Conservation (phyloP, 1,284 basidiomycete species). For the Pterulicium gracile region DNA sequence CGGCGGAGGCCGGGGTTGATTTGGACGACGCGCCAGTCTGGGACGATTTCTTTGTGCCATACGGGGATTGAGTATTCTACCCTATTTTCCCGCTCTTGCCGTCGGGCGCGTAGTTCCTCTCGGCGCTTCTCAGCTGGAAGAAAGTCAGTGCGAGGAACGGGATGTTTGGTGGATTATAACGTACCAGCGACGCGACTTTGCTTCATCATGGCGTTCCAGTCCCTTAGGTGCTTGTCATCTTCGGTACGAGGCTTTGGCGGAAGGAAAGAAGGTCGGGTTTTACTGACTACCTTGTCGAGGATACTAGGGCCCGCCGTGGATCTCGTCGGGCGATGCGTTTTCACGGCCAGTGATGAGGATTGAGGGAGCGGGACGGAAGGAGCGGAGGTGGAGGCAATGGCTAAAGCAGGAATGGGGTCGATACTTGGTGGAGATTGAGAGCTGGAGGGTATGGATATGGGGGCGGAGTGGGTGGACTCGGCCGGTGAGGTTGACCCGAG, state of each 20-base stretch:
- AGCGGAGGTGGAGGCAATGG: slow-evolving; percentile 13
- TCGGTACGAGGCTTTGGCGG: slow-evolving; percentile 79
- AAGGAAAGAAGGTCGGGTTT: slow-evolving; percentile 70
- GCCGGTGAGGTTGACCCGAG: neutral
- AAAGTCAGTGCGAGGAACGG: slow-evolving; percentile 3
- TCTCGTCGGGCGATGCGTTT: slow-evolving; percentile 33
- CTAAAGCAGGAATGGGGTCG: slow-evolving; percentile 14
- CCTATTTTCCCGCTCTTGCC: slow-evolving; percentile 51
- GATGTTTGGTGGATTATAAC: slow-evolving; percentile 13
- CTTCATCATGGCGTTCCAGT: slow-evolving; percentile 92
- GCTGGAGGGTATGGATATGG: slow-evolving; percentile 16
- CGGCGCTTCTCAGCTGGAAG: slow-evolving; percentile 58
- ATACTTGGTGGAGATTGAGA: slow-evolving; percentile 5
- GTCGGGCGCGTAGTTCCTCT: slow-evolving; percentile 52
- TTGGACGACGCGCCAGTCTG: slow-evolving; percentile 73
- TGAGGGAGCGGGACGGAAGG: slow-evolving; percentile 11
- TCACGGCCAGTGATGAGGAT: slow-evolving; percentile 16
- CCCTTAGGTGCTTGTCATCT: slow-evolving; percentile 76
- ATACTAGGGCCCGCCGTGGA: slow-evolving; percentile 48
- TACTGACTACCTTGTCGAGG: slow-evolving; percentile 68
- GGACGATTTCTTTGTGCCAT: slow-evolving; percentile 76
- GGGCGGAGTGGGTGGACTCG: slow-evolving; percentile 1
- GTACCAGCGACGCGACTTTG: slow-evolving; percentile 61
- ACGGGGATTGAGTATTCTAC: slow-evolving; percentile 59
- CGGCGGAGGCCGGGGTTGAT: slow-evolving; percentile 54